Percentiles rank a stretch among this genome's conserved stretches.
Evolutionary conservation across 2,329 filamentous ascomycete species (phyloP).

Genomic region (Aspergillus niger): DNA sequence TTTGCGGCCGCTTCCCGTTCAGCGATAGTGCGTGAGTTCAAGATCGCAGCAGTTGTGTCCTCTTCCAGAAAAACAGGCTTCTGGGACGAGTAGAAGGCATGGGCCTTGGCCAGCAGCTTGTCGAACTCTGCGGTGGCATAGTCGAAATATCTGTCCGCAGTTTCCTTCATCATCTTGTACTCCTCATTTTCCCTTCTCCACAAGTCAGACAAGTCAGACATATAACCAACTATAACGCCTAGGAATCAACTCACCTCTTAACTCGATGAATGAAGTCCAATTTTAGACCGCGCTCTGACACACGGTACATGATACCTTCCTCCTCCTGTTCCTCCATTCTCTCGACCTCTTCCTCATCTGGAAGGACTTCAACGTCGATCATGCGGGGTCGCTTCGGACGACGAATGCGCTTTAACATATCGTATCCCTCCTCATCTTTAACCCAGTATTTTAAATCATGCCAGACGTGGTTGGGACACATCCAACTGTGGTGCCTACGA

Average conservation of each 20-base stretch:
- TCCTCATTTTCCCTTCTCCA: conserved; percentile 25
- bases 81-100: conserved; percentile 32
- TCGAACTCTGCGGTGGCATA: conserved; percentile 29
- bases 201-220: conserved; percentile 14
- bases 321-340: conserved; percentile 61
- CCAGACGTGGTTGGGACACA: conserved; percentile 83
- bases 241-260: conserved; percentile 43
- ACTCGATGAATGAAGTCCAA: conserved; percentile 70
- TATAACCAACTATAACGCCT: neutral
- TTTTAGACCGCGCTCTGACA: conserved; percentile 66
- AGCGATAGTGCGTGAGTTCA: conserved; percentile 29
- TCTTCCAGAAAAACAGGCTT: conserved; percentile 19
- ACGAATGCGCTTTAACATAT: conserved; percentile 34
- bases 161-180: conserved; percentile 21
- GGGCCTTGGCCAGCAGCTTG: conserved; percentile 27
- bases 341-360: conserved; percentile 54
- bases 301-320: conserved; percentile 66
- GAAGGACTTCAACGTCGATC: conserved; percentile 68
- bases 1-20: conserved; percentile 37
- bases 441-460: conserved; percentile 61
- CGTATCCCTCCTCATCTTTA: conserved; percentile 58
- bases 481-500: conserved; percentile 71
- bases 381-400: conserved; percentile 52
- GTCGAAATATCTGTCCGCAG: conserved; percentile 26
- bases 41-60: conserved; percentile 23